phyloP scores from a whole-genome alignment of 2,329 filamentous ascomycete species.

The Neopestalotiopsis sp. region DNA sequence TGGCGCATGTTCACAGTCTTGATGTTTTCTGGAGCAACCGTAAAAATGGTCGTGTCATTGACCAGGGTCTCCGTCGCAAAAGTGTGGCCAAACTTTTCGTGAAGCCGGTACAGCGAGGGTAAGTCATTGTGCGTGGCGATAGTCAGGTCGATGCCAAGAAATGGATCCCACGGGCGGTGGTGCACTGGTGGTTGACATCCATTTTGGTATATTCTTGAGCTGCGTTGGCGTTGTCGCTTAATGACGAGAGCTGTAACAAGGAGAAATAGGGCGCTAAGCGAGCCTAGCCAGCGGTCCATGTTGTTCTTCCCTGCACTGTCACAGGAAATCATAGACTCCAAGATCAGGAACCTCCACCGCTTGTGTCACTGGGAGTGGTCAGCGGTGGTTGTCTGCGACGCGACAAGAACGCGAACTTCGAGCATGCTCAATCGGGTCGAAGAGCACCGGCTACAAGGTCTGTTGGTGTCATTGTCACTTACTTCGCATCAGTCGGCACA shows the following conservation, averaged over 20 bases:
- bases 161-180: background rate
- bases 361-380: no score
- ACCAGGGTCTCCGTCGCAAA: background rate
- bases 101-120: background rate
- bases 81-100: background rate
- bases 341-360: no score
- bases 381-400: no score
- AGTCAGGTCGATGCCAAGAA: background rate
- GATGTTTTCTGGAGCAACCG: conserved; percentile 17
- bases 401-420: no score
- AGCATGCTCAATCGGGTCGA: no score
- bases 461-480: no score
- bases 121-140: background rate
- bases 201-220: background rate
- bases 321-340: no score
- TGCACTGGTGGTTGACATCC: background rate
- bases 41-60: background rate
- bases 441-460: no score
- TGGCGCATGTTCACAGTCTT: conserved; percentile 6
- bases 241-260: background rate
- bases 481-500: no score
- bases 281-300: no score
- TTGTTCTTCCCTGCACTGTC: no score
- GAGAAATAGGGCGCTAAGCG: background rate
- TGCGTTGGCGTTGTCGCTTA: background rate